A percentile compares a stretch with the other conserved stretches of the same genome.
Conservation (phyloP, 2,329 filamentous ascomycete genomes). For the Teratosphaeria pseudoeucalypti region DNA sequence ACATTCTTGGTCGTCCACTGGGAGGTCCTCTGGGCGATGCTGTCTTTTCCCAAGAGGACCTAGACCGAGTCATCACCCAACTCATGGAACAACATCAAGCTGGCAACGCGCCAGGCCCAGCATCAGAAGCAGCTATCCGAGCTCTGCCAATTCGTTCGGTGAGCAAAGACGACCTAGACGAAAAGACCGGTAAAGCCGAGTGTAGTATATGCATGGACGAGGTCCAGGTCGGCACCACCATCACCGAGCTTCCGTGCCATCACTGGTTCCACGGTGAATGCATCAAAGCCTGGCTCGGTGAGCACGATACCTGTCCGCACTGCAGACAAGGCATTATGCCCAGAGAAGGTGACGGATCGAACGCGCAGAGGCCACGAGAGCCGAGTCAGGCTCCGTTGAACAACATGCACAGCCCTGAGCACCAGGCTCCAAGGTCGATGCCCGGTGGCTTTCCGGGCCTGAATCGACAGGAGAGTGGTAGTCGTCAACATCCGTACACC, state of each 20-base stretch:
- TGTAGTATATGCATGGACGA: constrained; percentile 95
- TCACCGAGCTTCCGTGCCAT: constrained; percentile 70
- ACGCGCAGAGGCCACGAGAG: constrained; percentile 12
- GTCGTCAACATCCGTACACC: not conserved
- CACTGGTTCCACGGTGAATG: constrained; percentile 91
- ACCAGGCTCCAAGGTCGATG: constrained; percentile 9
- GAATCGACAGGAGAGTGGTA: constrained; percentile 6
- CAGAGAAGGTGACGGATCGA: constrained; percentile 14
- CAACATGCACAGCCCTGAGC: constrained; percentile 18
- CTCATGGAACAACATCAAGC: constrained; percentile 75
- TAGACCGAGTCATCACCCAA: constrained; percentile 78
- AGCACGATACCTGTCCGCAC: constrained; percentile 88
- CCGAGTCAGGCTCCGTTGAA: constrained; percentile 21
- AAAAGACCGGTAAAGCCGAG: constrained; percentile 55
- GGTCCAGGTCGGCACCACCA: constrained; percentile 61
- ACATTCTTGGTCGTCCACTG: constrained; percentile 26
- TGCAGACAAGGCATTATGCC: constrained; percentile 51
- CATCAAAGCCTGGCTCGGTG: constrained; percentile 70
- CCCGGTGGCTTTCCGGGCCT: constrained; percentile 11
- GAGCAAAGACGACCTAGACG: constrained; percentile 59
- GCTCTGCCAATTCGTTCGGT: constrained; percentile 57
- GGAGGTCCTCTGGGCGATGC: constrained; percentile 55
- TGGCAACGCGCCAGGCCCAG: constrained; percentile 72
- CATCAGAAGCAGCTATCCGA: constrained; percentile 62
- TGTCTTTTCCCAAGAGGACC: constrained; percentile 80